Evolutionary conservation across 1,284 basidiomycete genomes (phyloP).

Genomic region (Bondarzewia mesenterica): DNA sequence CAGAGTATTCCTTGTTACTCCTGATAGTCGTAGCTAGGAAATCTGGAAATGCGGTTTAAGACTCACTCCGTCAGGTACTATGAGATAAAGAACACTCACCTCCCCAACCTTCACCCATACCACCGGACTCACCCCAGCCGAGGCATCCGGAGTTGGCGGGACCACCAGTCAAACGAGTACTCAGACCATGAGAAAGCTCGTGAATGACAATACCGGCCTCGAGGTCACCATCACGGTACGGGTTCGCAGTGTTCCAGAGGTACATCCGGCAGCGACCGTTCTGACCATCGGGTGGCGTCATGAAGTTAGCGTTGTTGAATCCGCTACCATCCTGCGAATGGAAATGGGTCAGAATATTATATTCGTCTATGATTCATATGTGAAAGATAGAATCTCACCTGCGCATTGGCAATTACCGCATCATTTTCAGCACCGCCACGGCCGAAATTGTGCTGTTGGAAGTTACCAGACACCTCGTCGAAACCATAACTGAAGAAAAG

Average conservation of each 20-base stretch:
- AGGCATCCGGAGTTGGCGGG: constrained; percentile 90
- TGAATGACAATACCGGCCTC: constrained; percentile 94
- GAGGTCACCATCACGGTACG: constrained; percentile 90
- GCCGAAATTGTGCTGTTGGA: constrained; percentile 95
- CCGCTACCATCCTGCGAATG: constrained; percentile 93
- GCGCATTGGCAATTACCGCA: constrained; percentile 90
- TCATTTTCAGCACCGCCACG: constrained; percentile 83
- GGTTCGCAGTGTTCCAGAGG: constrained; percentile 84
- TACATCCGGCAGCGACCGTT: constrained; percentile 95
- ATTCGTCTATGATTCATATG: too few species aligned
- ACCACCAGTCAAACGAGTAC: constrained; percentile 90
- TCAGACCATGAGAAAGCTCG: constrained; percentile 84
- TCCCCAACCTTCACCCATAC: constrained; percentile 96
- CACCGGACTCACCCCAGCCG: constrained; percentile 92
- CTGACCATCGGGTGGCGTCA: constrained; percentile 71
- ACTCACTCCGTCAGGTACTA: background rate
- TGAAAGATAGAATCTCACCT: too few species aligned
- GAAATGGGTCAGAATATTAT: too few species aligned
- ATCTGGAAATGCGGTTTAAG: constrained; percentile 33
- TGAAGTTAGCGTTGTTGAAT: constrained; percentile 84
- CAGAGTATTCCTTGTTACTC: constrained; percentile 61
- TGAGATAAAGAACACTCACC: constrained; percentile 29
- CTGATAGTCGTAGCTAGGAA: constrained; percentile 83
- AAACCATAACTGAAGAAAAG: constrained; percentile 73
- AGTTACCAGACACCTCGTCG: constrained; percentile 88